A percentile compares a stretch with the other conserved stretches of the same genome.
These are phyloP conservation scores for Cyamopsis tetragonoloba DNA, from an alignment of 306 rosid species.

Conservation along the genomic window DNA sequence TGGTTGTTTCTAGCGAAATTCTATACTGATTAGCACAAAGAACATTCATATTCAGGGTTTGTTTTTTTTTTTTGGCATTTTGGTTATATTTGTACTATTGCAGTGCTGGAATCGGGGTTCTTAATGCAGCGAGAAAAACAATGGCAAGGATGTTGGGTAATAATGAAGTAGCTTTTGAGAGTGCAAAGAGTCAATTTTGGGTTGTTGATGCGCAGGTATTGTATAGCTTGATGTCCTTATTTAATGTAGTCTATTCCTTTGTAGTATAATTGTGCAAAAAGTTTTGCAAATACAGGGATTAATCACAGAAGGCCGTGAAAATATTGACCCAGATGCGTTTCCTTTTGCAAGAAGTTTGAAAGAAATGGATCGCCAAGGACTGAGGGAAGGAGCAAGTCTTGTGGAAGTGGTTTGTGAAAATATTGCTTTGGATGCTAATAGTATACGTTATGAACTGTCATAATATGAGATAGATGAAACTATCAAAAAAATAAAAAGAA, in stretches of 20 bases:
- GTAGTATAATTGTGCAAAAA: too few species aligned
- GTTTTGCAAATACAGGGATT: constrained; percentile 64
- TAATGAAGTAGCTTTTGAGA: constrained; percentile 73
- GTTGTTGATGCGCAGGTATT: constrained; percentile 90
- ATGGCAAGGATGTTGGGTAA: constrained; percentile 99
- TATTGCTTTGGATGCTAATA: neutral
- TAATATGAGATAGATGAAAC: neutral
- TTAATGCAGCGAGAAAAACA: constrained; percentile 87
- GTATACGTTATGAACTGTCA: constrained; percentile 13
- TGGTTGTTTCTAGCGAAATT: constrained; percentile 3
- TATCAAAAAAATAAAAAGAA: neutral
- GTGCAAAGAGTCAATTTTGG: constrained; percentile 96
- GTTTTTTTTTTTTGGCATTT: constrained; percentile 14
- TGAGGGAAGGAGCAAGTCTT: constrained; percentile 91
- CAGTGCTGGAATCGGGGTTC: constrained; percentile 99
- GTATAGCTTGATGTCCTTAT: constrained; percentile 9
- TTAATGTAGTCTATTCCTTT: neutral
- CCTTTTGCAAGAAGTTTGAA: constrained; percentile 86
- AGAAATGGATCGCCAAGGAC: constrained; percentile 84
- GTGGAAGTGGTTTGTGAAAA: constrained; percentile 84
- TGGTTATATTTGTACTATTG: constrained; percentile 35
- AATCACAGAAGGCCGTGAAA: constrained; percentile 82
- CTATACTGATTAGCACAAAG: constrained; percentile 8
- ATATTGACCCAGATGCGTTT: constrained; percentile 80
- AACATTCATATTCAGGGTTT: constrained; percentile 10